Percentiles rank a stretch among this genome's conserved stretches.
These are phyloP conservation scores for Candida oleophila DNA, from an alignment of 805 yeast species.

Conservation along the genomic window DNA sequence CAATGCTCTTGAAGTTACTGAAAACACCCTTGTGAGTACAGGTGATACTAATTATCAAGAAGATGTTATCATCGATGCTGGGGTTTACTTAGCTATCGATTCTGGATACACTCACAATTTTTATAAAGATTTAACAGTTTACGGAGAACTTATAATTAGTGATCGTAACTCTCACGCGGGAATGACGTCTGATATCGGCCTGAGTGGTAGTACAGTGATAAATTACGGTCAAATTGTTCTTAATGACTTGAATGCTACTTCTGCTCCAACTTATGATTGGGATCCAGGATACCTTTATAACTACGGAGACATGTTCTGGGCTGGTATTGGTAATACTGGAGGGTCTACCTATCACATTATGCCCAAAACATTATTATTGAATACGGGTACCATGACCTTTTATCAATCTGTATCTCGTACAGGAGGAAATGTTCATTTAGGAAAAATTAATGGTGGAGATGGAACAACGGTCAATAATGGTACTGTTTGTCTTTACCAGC, in stretches of 20 bases:
- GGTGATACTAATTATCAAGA: neutral
- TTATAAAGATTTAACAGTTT: constrained; percentile 1
- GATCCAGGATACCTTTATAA: neutral
- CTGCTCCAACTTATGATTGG: constrained; percentile 5
- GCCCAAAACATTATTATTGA: constrained; percentile 1
- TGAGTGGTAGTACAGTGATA: neutral
- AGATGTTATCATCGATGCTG: constrained; percentile 1
- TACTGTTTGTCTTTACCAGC: constrained; percentile 14
- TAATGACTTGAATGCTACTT: neutral
- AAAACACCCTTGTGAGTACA: neutral
- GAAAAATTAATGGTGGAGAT: neutral
- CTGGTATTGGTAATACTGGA: constrained; percentile 4
- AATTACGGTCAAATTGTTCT: constrained; percentile 3
- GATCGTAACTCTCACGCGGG: neutral
- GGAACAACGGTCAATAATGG: constrained; percentile 11
- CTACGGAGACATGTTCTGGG: constrained; percentile 2
- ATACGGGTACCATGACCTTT: constrained; percentile 6
- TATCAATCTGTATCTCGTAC: constrained; percentile 3
- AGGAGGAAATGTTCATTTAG: neutral
- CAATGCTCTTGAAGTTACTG: neutral
- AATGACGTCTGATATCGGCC: neutral
- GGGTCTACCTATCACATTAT: neutral
- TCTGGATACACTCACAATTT: neutral
- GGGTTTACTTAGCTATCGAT: constrained; percentile 6
- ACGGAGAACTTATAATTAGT: constrained; percentile 3